Conservation (phyloP, 148 eudicot genomes). For the Camellia granthamiana region DNA sequence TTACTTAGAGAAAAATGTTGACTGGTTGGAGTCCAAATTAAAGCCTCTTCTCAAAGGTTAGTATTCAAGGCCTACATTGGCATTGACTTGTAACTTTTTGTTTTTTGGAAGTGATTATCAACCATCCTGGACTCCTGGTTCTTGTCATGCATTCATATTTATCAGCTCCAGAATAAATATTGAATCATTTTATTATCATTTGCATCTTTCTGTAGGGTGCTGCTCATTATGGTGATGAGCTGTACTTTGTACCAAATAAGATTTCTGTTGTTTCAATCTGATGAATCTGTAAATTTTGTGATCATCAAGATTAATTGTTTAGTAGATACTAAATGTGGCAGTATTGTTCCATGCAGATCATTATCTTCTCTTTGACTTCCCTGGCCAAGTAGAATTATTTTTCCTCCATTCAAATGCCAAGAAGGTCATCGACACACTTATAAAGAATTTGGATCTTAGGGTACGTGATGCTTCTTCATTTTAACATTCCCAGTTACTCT, state of each 20-base stretch:
- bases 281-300: not conserved
- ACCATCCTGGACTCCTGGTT: not conserved
- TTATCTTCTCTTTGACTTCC: conserved; percentile 94
- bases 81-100: not conserved
- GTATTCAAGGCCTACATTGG: conserved; percentile 4
- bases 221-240: not conserved
- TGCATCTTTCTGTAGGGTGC: not conserved
- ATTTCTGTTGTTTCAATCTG: not conserved
- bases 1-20: conserved; percentile 91
- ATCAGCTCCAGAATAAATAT: not conserved
- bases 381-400: conserved; percentile 97
- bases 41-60: conserved; percentile 87
- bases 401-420: conserved; percentile 88
- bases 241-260: not conserved
- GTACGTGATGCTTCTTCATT: conserved; percentile 37
- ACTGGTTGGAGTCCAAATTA: conserved; percentile 86
- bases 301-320: not conserved
- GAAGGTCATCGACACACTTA: conserved; percentile 64
- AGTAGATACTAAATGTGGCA: not conserved
- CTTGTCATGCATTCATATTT: not conserved
- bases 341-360: conserved; percentile 61
- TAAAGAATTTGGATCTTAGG: conserved; percentile 80
- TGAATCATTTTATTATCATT: not conserved
- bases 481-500: not conserved
- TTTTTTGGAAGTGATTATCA: not conserved